Percentiles rank a stretch among this genome's conserved stretches.
These are phyloP conservation scores for Stevia rebaudiana DNA, from an alignment of 140 eudicot species.

Conservation along the genomic window DNA sequence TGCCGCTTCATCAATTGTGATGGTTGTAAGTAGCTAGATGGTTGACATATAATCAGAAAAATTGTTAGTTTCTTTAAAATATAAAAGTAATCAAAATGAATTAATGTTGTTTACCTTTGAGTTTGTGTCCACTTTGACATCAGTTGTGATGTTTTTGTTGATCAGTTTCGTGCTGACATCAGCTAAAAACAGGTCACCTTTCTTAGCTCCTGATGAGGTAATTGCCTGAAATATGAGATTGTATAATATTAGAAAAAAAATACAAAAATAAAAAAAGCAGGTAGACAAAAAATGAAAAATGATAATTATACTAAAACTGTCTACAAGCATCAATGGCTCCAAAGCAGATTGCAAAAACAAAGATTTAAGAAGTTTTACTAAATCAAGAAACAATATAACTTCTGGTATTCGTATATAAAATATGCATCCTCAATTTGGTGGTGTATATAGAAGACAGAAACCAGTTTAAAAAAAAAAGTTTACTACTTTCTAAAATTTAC, in stretches of 20 bases:
- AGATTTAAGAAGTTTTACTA: neutral
- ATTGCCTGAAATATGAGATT: constrained; percentile 45
- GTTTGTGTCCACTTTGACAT: constrained; percentile 57
- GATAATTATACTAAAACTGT: neutral
- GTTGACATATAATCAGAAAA: neutral
- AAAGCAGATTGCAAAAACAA: neutral
- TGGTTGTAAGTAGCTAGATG: constrained; percentile 48
- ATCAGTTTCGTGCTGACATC: constrained; percentile 58
- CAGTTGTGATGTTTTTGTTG: constrained; percentile 70
- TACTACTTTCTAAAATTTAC: neutral
- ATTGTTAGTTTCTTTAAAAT: neutral
- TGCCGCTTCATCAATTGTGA: constrained; percentile 65
- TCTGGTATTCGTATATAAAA: neutral
- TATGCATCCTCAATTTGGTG: neutral
- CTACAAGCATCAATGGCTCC: neutral
- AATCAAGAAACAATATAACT: neutral
- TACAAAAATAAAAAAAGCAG: neutral
- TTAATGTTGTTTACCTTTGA: constrained; percentile 39
- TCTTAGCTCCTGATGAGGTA: constrained; percentile 62
- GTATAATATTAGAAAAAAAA: neutral
- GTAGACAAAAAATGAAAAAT: neutral
- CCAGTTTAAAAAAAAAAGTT: neutral
- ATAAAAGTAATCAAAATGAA: neutral
- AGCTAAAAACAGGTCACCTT: constrained; percentile 47
- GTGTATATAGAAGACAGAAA: neutral